A percentile compares a stretch with the other conserved stretches of the same genome.
phyloP scores from a whole-genome alignment of 2,329 filamentous ascomycete genomes.

The Venturia carpophila region DNA sequence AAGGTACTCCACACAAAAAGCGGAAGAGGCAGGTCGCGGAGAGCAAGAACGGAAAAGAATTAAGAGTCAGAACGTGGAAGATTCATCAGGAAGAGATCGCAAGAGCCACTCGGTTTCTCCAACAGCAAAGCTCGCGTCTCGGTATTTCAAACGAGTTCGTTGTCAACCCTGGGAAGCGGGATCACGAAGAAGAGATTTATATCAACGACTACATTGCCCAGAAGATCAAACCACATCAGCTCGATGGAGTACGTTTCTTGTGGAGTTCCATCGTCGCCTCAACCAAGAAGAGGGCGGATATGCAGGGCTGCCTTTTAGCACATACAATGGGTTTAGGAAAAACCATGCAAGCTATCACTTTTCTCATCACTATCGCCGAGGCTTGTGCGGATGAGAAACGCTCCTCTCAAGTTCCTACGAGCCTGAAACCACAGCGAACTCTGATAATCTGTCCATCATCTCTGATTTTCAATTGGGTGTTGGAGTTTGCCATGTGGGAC shows the following conservation, averaged over 20 bases:
- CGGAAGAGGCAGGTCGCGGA: conserved; percentile 36
- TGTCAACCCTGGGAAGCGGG: conserved; percentile 58
- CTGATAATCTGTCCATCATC: conserved; percentile 69
- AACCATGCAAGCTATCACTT: conserved; percentile 81
- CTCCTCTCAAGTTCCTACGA: conserved; percentile 57
- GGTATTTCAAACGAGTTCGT: conserved; percentile 38
- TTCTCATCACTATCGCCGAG: conserved; percentile 67
- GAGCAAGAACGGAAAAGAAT: conserved; percentile 41
- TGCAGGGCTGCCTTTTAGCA: conserved; percentile 66
- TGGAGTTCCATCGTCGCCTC: conserved; percentile 70
- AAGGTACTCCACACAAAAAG: conserved; percentile 37
- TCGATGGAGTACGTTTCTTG: conserved; percentile 75
- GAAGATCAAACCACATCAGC: conserved; percentile 70
- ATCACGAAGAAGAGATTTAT: conserved; percentile 54
- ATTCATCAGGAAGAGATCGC: conserved; percentile 31
- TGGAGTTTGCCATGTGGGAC: conserved; percentile 67
- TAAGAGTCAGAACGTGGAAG: conserved; percentile 47
- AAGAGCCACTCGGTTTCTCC: conserved; percentile 39
- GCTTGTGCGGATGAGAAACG: conserved; percentile 54
- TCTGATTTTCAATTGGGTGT: conserved; percentile 73
- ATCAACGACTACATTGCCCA: conserved; percentile 56
- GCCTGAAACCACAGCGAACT: conserved; percentile 54
- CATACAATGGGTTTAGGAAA: conserved; percentile 92
- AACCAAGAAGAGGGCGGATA: conserved; percentile 34
- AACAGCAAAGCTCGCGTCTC: conserved; percentile 38